Conservation (phyloP, 225 moss, liverwort and hornwort genomes). For the Physcomitrellopsis africana region DNA sequence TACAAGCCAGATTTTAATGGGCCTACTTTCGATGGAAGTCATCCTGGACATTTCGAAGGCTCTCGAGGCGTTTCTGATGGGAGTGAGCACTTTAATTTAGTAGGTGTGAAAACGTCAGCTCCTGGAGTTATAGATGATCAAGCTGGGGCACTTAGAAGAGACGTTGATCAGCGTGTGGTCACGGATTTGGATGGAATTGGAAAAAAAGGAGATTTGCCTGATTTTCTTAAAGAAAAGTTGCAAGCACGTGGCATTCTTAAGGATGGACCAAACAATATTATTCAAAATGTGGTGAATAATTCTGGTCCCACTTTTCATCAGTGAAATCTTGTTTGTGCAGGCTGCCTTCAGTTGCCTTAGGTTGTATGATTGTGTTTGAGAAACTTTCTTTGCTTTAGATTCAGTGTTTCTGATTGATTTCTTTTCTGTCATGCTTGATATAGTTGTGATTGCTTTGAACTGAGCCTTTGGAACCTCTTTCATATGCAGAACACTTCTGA, state of each 20-base stretch:
- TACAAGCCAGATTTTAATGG: constrained; percentile 59
- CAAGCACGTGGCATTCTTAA: constrained; percentile 90
- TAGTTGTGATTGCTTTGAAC: constrained; percentile 18
- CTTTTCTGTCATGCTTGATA: constrained; percentile 13
- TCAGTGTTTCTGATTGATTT: constrained; percentile 22
- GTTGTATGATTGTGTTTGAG: constrained; percentile 6
- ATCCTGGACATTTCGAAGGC: constrained; percentile 56
- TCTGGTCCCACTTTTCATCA: constrained; percentile 21
- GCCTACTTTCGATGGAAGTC: constrained; percentile 49
- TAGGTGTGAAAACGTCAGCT: constrained; percentile 42
- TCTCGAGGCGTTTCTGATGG: constrained; percentile 52
- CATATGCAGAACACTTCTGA: constrained; percentile 52
- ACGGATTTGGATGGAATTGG: constrained; percentile 52
- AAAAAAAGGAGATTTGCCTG: constrained; percentile 72
- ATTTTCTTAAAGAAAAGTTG: constrained; percentile 83
- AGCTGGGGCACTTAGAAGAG: constrained; percentile 43
- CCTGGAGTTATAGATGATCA: constrained; percentile 48
- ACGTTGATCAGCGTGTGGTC: constrained; percentile 42
- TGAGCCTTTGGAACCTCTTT: constrained; percentile 34
- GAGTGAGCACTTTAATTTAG: constrained; percentile 53
- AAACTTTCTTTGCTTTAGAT: constrained; percentile 10
- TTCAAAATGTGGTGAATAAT: constrained; percentile 53
- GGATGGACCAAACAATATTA: constrained; percentile 49
- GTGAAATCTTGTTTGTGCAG: constrained; percentile 11
- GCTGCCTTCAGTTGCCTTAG: constrained; percentile 3